phyloP scores from a whole-genome alignment of 352 stramenopile genomes.

The Blastocystis sp. region DNA sequence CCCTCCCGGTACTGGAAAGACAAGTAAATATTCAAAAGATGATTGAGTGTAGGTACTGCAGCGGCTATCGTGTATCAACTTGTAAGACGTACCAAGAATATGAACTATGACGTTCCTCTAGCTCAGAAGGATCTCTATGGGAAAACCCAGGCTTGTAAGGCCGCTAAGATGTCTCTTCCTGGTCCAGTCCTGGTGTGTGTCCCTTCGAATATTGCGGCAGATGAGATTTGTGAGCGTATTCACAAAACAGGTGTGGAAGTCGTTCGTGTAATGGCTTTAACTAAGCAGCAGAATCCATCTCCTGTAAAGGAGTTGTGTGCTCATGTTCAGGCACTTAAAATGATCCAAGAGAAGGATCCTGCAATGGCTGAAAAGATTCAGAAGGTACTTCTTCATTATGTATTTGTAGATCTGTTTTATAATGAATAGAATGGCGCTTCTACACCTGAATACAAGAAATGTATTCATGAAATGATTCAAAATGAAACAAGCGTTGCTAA shows the following conservation, averaged over 20 bases:
- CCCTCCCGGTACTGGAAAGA: constrained; percentile 92
- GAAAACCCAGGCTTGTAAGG: neutral
- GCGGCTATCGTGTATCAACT: constrained; percentile 98
- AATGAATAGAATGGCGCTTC: neutral
- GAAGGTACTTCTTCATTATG: neutral
- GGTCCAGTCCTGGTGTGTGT: constrained; percentile 94
- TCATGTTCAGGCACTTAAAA: neutral
- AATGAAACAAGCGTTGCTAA: constrained; percentile 88
- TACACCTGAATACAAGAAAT: too few species aligned
- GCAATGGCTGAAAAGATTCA: neutral
- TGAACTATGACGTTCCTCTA: neutral
- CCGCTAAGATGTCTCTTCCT: neutral
- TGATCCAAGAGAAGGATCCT: neutral
- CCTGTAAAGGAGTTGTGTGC: constrained; percentile 91
- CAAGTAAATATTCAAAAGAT: constrained; percentile 50
- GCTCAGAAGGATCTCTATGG: neutral
- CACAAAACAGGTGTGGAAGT: constrained; percentile 93
- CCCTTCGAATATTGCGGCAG: constrained; percentile 97
- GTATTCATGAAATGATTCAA: neutral
- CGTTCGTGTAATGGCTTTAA: constrained; percentile 94
- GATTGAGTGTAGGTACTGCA: constrained; percentile 81
- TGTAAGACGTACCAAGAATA: constrained; percentile 83
- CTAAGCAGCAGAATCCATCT: constrained; percentile 83
- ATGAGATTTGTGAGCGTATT: constrained; percentile 96
- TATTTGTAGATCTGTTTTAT: neutral